Evolutionary conservation across 441 rosid genomes (phyloP), one percentile per base, ranked within the genome.

Genomic region (Arabidopsis hybrid): DNA sequence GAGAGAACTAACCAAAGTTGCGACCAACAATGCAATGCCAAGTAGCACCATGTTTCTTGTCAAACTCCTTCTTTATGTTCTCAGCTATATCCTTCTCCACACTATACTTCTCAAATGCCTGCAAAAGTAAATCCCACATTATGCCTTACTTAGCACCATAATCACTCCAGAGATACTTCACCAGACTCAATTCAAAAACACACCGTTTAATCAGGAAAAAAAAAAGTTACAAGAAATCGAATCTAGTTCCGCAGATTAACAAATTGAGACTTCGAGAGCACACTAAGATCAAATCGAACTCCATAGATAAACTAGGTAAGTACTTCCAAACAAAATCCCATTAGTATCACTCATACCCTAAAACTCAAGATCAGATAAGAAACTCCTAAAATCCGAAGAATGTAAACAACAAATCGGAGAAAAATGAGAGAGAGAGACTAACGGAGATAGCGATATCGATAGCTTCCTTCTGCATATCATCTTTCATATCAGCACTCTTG

Each of bases 11-110:
- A 95, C 99, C 99, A 55, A 95, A 95, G 88, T 95, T 95, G 78
- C 96, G 95, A 71, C 99, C 99, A 21, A 95, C 99, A 61, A 95
- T 95, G 91, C 99, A 95, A 81, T 95, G 99, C 99, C 99, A 95
- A 77, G 98, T 95, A 56, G 94, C 92, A 36, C 99, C 99, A 60
- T 95, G 93, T 81, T 74, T 90, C 84, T 79, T 89, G 76, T 95
- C 99, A 76, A 95, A 95, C 82, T 93, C 99, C 85, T 95, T 95
- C 87, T 95, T 95, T 63, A 95, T 93, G 50, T 84, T 82, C 92
- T 95, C 99, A 2, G 99, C 99, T 17, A 92, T 91, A 74, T 95
- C 99, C 83, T 95, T 95, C 94, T 95, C 99, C 59, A 93, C 95
- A 65, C 66, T 77, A 76, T 82, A 65, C 82, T 85, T 89, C 88